These are phyloP conservation scores for Pharus latifolius DNA, from an alignment of 176 grass and related monocot genomes.

Conservation along the genomic window DNA sequence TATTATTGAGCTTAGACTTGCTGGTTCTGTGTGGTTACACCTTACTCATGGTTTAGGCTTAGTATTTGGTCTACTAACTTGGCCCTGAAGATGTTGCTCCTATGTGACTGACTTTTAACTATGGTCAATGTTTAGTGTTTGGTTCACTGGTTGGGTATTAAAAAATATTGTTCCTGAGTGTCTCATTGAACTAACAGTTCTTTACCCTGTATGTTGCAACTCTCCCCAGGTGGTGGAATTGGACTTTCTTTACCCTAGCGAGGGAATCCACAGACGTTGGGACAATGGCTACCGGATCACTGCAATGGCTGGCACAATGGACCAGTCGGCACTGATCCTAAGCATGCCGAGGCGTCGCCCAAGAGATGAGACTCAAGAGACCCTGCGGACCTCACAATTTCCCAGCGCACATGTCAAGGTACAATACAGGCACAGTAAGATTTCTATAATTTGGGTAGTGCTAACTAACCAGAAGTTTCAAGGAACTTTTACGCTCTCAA, in stretches of 20 bases:
- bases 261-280: conserved; percentile 68
- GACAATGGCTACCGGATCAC: conserved; percentile 58
- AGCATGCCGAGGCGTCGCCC: conserved; percentile 55
- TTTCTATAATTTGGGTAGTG: background rate
- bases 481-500: background rate
- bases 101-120: background rate
- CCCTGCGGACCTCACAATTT: conserved; percentile 55
- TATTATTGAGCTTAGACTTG: too few relatives aligned
- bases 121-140: background rate
- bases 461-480: background rate
- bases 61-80: background rate
- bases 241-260: conserved; percentile 68
- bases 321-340: conserved; percentile 56
- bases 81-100: background rate
- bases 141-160: background rate
- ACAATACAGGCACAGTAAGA: background rate
- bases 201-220: background rate
- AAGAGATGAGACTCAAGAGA: conserved; percentile 65
- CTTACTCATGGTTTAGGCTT: background rate
- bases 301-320: conserved; percentile 52
- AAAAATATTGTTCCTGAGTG: background rate
- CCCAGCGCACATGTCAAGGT: conserved; percentile 63
- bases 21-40: too few relatives aligned
- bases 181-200: background rate
- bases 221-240: conserved; percentile 51